These are phyloP conservation scores for Astragalus glycyphyllos DNA, from an alignment of 306 rosid species.

Conservation along the genomic window DNA sequence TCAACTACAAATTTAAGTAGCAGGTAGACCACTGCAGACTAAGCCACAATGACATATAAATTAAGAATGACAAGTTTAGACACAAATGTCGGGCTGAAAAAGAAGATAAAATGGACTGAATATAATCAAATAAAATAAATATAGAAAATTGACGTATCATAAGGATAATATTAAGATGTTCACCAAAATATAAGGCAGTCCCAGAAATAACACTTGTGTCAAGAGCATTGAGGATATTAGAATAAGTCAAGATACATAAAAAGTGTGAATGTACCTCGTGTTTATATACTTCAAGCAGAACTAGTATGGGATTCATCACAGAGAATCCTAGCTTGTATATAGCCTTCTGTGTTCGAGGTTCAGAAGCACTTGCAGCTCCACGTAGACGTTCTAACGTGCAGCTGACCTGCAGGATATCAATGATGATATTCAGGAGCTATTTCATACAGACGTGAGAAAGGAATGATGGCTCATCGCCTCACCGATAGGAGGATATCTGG, in stretches of 20 bases:
- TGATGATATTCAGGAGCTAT: constrained; percentile 41
- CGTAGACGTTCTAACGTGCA: constrained; percentile 94
- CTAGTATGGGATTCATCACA: constrained; percentile 68
- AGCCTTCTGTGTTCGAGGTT: constrained; percentile 91
- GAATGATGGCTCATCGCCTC: constrained; percentile 44
- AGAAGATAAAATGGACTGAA: neutral
- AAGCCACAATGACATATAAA: constrained; percentile 49
- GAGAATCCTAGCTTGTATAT: constrained; percentile 87
- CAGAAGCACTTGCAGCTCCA: constrained; percentile 92
- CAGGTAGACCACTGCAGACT: constrained; percentile 96
- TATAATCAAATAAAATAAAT: constrained; percentile 21
- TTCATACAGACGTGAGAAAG: constrained; percentile 32
- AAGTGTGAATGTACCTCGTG: constrained; percentile 72
- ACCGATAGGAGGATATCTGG: constrained; percentile 80
- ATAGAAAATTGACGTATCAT: constrained; percentile 15
- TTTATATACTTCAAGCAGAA: constrained; percentile 85
- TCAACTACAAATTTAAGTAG: constrained; percentile 89
- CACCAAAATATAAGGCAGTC: constrained; percentile 1
- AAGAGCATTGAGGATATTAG: constrained; percentile 25
- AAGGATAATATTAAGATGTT: constrained; percentile 28
- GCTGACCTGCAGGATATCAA: constrained; percentile 72
- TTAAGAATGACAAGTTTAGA: constrained; percentile 33
- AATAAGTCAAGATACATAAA: constrained; percentile 21
- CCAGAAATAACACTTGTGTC: constrained; percentile 25
- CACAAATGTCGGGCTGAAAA: constrained; percentile 28